Conservation (phyloP, 306 rosid genomes). For the Citrullus colocynthis region DNA sequence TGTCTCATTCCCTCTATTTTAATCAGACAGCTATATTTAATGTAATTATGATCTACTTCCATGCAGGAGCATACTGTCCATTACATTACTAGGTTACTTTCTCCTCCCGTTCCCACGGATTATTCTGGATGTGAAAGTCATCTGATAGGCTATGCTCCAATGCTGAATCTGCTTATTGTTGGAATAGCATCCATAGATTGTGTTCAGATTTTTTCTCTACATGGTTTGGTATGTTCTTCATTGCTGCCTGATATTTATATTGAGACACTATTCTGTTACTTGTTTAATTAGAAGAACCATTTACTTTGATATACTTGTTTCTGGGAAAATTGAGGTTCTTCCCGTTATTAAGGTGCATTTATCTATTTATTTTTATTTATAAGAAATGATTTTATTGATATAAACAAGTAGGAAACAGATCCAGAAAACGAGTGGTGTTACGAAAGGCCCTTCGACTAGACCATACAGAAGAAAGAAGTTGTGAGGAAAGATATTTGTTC, state of each 20-base stretch:
- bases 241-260: not conserved
- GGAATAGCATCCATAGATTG: slow-evolving; percentile 91
- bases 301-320: slow-evolving; percentile 2
- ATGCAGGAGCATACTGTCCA: slow-evolving; percentile 87
- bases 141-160: slow-evolving; percentile 69
- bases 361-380: not conserved
- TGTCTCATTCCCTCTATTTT: not conserved
- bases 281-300: not conserved
- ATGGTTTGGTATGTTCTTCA: slow-evolving; percentile 71
- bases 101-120: slow-evolving; percentile 66
- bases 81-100: slow-evolving; percentile 66
- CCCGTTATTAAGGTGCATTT: not conserved
- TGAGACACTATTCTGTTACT: not conserved
- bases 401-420: not conserved
- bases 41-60: slow-evolving; percentile 11
- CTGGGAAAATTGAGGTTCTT: not conserved
- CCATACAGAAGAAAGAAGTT: not conserved
- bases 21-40: slow-evolving; percentile 14
- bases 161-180: slow-evolving; percentile 64
- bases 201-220: slow-evolving; percentile 79
- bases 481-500: not conserved
- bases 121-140: slow-evolving; percentile 50
- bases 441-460: not conserved
- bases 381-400: not conserved
- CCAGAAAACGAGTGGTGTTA: not conserved